A percentile compares a stretch with the other conserved stretches of the same genome.
phyloP scores from a whole-genome alignment of 2,329 filamentous ascomycete species.

The Macrophomina tecta region DNA sequence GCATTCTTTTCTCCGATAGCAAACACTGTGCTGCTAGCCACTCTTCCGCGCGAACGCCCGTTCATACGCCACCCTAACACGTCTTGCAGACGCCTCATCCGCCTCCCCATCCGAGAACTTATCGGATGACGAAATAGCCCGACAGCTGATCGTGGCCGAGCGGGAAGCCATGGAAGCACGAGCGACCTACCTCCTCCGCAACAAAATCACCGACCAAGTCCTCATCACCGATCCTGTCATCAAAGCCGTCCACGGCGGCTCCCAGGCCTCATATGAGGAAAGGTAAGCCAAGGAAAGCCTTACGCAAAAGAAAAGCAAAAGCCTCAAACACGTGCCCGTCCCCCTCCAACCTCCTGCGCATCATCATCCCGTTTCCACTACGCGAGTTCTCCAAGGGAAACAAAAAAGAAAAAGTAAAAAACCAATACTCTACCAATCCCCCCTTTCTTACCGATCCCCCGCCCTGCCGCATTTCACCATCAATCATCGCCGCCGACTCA shows the following conservation, averaged over 20 bases:
- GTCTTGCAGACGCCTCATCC: neutral
- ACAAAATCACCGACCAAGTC: conserved; percentile 71
- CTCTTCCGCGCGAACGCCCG: neutral
- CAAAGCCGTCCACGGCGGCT: conserved; percentile 75
- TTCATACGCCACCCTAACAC: conserved; percentile 29
- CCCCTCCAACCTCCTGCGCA: no score
- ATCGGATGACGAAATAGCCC: conserved; percentile 59
- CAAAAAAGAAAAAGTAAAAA: neutral
- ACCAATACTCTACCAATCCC: conserved; percentile 29
- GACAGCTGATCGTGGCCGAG: conserved; percentile 61
- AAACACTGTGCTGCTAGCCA: neutral
- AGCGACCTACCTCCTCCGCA: conserved; percentile 71
- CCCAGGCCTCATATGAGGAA: conserved; percentile 69
- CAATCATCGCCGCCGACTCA: no score
- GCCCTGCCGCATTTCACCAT: no score
- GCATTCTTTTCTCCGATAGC: neutral
- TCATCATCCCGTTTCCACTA: no score
- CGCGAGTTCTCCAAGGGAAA: neutral
- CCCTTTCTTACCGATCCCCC: conserved; percentile 27
- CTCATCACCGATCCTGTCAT: conserved; percentile 76
- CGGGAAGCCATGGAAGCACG: conserved; percentile 72
- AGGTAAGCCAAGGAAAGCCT: conserved; percentile 54
- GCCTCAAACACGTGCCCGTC: no score
- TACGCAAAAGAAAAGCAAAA: no score
- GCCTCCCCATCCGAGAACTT: conserved; percentile 32